Base-by-base conservation (phyloP, 768 basidiomycete genomes). In the Auricularia sp. region DNA sequence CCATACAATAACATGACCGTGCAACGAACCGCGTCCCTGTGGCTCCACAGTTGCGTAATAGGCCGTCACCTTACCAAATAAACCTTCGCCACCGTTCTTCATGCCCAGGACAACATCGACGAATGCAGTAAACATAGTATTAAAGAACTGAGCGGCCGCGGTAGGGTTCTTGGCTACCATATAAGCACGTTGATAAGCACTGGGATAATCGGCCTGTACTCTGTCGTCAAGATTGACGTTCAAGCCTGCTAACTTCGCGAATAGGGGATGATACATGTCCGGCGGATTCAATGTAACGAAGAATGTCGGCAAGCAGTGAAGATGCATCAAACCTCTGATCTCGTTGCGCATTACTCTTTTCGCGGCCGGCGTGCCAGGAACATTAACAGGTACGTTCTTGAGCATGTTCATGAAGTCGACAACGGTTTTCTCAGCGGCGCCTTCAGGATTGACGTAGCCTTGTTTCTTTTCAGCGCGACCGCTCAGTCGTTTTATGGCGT, bases 21-120 rank as follows among this genome's bases (percentile, higher is more conserved):
- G 63, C 29, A 64, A 36, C n/a, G 54, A 61, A 3, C 63, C 63
- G 12, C 54, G 47, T 10, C 63, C 63, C 21, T 64, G 63, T 11
- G 63, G n/a, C 36, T 64, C 63, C n/a, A 64, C 63, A 12, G 36
- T 42, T 5, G 56, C 63, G 29, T 64, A 64, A n/a, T 64, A 64
- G 3, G 43, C 63, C 1, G 29, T 6, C 23, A 29, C 33, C 11
- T 64, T 56, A 2, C 63, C 63, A 39, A 64, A 64, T 10, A 64
- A 18, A 14, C 63, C 63, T n/a, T 29, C 53, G 12, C 58, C 58
- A n/a, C 54, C 43, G n/a, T 60, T 14, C 10, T n/a, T 12, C 33
- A 35, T 35, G 16, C 59, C 34, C 14, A 60, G 59, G 5, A 60
- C 29, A 18, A 35, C 23, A 21, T 60, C 36, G 29, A 60, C 29